Percentiles rank a stretch among this genome's conserved stretches.
These are phyloP conservation scores for Calycina marina DNA, from an alignment of 2,329 filamentous ascomycete genomes.

Conservation along the genomic window DNA sequence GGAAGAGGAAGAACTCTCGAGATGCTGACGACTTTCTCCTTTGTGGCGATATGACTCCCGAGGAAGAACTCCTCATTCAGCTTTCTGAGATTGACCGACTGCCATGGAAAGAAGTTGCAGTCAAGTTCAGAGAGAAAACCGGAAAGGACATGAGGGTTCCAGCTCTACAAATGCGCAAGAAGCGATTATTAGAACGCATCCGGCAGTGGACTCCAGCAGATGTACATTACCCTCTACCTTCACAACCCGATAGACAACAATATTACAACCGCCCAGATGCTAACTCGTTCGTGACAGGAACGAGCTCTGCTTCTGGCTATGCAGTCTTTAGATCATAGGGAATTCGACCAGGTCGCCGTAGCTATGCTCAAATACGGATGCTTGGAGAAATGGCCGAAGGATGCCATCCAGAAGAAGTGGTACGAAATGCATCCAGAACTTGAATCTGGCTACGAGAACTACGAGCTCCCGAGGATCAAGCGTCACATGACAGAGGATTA, in stretches of 20 bases:
- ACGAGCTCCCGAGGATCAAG: too few species aligned
- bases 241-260: not conserved
- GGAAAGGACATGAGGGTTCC: conserved; percentile 21
- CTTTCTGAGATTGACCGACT: conserved; percentile 21
- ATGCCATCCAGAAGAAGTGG: conserved; percentile 22
- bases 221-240: conserved; percentile 9
- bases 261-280: conserved; percentile 2
- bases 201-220: conserved; percentile 12
- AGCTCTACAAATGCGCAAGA: conserved; percentile 25
- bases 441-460: conserved; percentile 1
- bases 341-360: conserved; percentile 21
- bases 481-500: not conserved
- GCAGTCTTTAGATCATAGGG: conserved; percentile 20
- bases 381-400: conserved; percentile 22
- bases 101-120: conserved; percentile 23
- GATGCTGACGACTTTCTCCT: conserved; percentile 4
- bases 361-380: conserved; percentile 22
- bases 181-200: conserved; percentile 23
- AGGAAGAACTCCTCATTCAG: conserved; percentile 22
- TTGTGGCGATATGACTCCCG: conserved; percentile 14
- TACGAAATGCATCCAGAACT: conserved; percentile 16
- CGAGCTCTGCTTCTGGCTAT: conserved; percentile 20
- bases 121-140: conserved; percentile 19
- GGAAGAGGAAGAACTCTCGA: conserved; percentile 14
- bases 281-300: conserved; percentile 15